These are phyloP conservation scores for Linum usitatissimum DNA, from an alignment of 345 rosid species.

Conservation along the genomic window DNA sequence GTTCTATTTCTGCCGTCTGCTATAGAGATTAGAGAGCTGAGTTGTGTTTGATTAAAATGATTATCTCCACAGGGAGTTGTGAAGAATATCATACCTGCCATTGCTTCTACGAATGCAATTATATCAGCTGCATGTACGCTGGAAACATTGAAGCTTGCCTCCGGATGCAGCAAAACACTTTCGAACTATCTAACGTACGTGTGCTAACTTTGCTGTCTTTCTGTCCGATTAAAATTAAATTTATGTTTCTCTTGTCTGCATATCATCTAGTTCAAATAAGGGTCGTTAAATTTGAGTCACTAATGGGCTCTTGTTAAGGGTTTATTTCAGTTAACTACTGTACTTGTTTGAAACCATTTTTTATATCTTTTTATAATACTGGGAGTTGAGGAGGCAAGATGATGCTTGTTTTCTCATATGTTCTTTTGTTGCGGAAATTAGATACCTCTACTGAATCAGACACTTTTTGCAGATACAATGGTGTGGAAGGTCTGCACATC, in stretches of 20 bases:
- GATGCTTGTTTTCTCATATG: too few relatives aligned
- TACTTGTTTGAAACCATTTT: too few relatives aligned
- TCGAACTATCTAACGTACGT: conserved; percentile 78
- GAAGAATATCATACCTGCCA: conserved; percentile 94
- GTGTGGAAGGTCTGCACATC: conserved; percentile 79
- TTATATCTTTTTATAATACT: too few relatives aligned
- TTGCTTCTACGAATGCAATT: conserved; percentile 96
- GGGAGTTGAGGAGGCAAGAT: too few relatives aligned
- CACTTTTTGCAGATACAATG: conserved; percentile 53
- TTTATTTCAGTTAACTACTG: too few relatives aligned
- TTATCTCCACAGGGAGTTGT: conserved; percentile 62
- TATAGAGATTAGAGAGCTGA: neutral
- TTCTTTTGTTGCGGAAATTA: too few relatives aligned
- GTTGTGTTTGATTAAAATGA: neutral
- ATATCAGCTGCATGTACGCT: conserved; percentile 87
- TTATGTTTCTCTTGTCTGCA: neutral
- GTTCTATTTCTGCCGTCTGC: conserved; percentile 4
- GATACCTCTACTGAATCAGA: neutral
- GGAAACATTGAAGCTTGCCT: conserved; percentile 88
- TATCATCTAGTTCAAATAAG: neutral
- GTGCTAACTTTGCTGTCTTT: conserved; percentile 8
- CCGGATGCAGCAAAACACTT: conserved; percentile 91
- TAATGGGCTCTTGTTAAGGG: too few relatives aligned
- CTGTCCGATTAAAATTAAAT: neutral
- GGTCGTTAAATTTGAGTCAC: neutral